Conservation (phyloP, 805 yeast species). For the Candida nemodendra region DNA sequence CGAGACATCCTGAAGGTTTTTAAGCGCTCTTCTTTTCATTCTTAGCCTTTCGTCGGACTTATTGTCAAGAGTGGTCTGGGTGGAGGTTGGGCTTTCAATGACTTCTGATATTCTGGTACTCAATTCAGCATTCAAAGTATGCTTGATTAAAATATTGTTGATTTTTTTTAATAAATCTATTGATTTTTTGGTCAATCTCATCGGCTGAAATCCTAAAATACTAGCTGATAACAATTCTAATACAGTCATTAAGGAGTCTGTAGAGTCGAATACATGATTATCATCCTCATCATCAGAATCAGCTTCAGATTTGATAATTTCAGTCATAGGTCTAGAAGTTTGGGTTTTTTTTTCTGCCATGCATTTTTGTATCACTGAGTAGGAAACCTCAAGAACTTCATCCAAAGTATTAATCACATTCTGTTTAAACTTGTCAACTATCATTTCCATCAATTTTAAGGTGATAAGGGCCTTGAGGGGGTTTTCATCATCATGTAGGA, state of each 20-base stretch:
- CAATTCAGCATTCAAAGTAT: constrained; percentile 2
- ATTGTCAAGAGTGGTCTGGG: not conserved
- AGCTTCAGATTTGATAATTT: constrained; percentile 16
- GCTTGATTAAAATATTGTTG: constrained; percentile 5
- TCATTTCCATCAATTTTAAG: constrained; percentile 60
- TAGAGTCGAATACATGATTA: constrained; percentile 30
- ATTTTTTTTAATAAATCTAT: constrained; percentile 13
- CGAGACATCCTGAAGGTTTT: constrained; percentile 69
- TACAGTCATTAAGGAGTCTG: constrained; percentile 33
- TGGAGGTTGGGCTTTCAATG: constrained; percentile 1
- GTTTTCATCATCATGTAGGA: constrained; percentile 34
- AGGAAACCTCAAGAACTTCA: constrained; percentile 52
- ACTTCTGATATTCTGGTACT: constrained; percentile 1
- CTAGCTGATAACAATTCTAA: constrained; percentile 40
- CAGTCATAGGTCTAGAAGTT: constrained; percentile 1
- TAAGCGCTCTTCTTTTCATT: constrained; percentile 56
- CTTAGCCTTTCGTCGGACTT: constrained; percentile 36
- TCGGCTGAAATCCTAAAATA: constrained; percentile 24
- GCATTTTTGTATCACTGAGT: constrained; percentile 36
- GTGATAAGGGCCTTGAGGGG: constrained; percentile 59
- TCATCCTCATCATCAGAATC: constrained; percentile 43
- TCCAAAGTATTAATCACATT: constrained; percentile 53
- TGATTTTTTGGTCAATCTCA: constrained; percentile 9
- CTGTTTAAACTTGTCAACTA: constrained; percentile 58
- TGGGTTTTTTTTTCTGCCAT: not conserved